Conservation (phyloP, 306 rosid genomes). For the Mucuna pruriens region DNA sequence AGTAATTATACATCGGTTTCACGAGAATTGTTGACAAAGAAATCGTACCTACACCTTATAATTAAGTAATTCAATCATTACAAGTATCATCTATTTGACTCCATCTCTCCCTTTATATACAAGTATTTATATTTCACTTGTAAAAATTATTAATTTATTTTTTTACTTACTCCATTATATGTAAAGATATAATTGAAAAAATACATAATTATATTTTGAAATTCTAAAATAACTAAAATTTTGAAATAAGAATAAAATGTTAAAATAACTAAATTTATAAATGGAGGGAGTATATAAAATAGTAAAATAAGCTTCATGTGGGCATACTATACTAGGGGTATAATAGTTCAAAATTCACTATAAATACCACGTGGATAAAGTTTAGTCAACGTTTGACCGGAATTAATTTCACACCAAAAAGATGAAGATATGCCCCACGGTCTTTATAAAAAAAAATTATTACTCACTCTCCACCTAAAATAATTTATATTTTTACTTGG, state of each 20-base stretch:
- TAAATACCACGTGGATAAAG: background rate
- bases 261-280: background rate
- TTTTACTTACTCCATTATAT: background rate
- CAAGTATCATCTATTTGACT: background rate
- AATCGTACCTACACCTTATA: background rate
- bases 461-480: background rate
- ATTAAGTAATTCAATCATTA: background rate
- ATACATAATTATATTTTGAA: background rate
- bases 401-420: background rate
- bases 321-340: background rate
- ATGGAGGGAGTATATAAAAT: background rate
- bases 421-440: background rate
- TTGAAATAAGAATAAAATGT: background rate
- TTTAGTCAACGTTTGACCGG: background rate
- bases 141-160: background rate
- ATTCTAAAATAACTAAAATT: background rate
- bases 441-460: background rate
- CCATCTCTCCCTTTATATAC: background rate
- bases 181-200: background rate
- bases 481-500: background rate
- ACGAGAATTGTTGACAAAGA: background rate
- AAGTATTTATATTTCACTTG: background rate
- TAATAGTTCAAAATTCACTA: background rate
- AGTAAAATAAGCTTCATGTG: background rate
- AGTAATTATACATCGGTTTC: background rate